Evolutionary conservation across 306 rosid species (phyloP), one percentile per base, ranked within the genome.

Genomic region (Trifolium pratense): DNA sequence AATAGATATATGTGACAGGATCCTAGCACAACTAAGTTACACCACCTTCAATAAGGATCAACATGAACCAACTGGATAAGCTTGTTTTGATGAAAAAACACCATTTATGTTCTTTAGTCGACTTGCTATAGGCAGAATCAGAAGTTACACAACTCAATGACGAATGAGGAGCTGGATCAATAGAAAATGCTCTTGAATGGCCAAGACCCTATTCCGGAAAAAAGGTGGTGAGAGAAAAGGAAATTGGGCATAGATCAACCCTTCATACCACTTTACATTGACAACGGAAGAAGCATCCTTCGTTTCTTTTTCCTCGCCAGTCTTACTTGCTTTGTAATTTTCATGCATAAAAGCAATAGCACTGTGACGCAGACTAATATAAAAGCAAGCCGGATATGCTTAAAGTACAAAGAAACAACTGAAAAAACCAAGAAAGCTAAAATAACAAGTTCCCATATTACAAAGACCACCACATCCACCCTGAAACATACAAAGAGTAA

Each of bases 251-350:
- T 37, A 77, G 77, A 43, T 75, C 40, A 49, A 53, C 49, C 66
- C 82, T 78, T 68, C 66, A 16, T 64, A 79, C 77, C 80, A 70
- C 73, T 65, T 90, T 87, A 95, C 97, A 95, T 91, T 13, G 99
- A 95, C 75, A 95, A 77, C 20, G 99, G 99, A 83, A 95, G 99
- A 87, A 95, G 99, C 99, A 95, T 95, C 82, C 99, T 88, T 77
- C 97, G 91, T 84, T 78, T 95, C 93, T 90, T 91, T 85, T 87
- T 95, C 89, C 96, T 84, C 53, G 97, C 97, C 80, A 91, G 70
- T 84, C 97, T 88, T 78, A 95, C 95, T 87, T 95, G 97, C 89
- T 92, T 91, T 36, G 97, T 88, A 75, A 95, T 78, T 87, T 91
- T 95, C 96, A 95, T 91, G 87, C 93, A 91, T 78, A 95, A 73